Conservation (phyloP, 2,329 filamentous ascomycete genomes). For the Tolypocladium tropicale region DNA sequence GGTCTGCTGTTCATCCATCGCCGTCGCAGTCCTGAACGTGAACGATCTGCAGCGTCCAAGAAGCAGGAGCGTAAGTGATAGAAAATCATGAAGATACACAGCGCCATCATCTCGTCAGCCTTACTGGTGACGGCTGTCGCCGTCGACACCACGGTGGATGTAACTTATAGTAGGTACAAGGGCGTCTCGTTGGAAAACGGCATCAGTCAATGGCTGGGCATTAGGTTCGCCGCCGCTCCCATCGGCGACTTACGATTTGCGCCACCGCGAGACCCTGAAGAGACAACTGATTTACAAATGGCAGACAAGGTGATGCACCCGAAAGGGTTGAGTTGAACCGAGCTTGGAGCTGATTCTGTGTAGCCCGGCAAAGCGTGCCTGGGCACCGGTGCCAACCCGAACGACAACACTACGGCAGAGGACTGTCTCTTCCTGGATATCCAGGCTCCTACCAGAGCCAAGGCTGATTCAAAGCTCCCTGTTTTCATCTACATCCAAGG, state of each 20-base stretch:
- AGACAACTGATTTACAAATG: slow-evolving; percentile 31
- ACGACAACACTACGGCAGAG: slow-evolving; percentile 31
- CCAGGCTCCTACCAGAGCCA: slow-evolving; percentile 46
- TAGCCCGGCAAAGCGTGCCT: slow-evolving; percentile 14
- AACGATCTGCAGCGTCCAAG: too few relatives aligned
- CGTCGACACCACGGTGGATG: slow-evolving; percentile 35
- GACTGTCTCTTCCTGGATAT: slow-evolving; percentile 63
- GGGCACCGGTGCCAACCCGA: slow-evolving; percentile 14
- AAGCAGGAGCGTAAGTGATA: too few relatives aligned
- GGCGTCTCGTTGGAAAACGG: slow-evolving; percentile 45
- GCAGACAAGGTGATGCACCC: slow-evolving; percentile 43
- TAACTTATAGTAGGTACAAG: slow-evolving; percentile 57
- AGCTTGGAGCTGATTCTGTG: not conserved
- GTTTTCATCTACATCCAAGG: slow-evolving; percentile 53
- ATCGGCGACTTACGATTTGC: slow-evolving; percentile 55
- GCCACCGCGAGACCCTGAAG: slow-evolving; percentile 52
- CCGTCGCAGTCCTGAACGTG: too few relatives aligned
- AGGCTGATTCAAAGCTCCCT: slow-evolving; percentile 41
- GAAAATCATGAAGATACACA: not conserved
- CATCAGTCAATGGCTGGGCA: slow-evolving; percentile 61
- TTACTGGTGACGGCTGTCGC: slow-evolving; percentile 6
- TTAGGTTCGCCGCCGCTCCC: slow-evolving; percentile 64
- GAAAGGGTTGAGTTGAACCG: not conserved
- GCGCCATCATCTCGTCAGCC: not conserved
- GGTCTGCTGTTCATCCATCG: too few relatives aligned